Evolutionary conservation across 768 basidiomycete species (phyloP).

Genomic region (Boletus vinaceobasis): DNA sequence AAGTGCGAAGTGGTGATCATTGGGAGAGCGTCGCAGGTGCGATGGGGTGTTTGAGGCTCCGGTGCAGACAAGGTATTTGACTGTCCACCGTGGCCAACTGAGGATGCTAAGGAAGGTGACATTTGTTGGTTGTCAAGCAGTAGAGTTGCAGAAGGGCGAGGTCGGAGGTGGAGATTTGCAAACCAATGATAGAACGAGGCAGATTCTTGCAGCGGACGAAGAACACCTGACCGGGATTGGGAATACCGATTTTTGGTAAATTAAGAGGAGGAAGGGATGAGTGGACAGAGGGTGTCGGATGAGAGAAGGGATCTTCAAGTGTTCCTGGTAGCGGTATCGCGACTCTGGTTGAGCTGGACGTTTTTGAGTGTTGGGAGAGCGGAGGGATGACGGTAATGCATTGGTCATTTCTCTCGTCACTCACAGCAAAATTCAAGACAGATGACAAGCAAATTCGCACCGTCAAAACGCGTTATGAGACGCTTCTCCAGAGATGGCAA

Average conservation of each 20-base stretch:
- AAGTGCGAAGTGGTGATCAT: slow-evolving; percentile 18
- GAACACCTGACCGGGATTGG: slow-evolving; percentile 12
- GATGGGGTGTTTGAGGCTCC: background rate
- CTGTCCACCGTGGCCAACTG: background rate
- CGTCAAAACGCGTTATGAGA: slow-evolving; percentile 22
- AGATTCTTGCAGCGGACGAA: slow-evolving; percentile 18
- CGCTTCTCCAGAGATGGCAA: slow-evolving; percentile 1
- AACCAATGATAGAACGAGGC: slow-evolving; percentile 17
- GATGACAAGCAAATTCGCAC: slow-evolving; percentile 28
- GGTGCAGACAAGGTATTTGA: slow-evolving; percentile 28
- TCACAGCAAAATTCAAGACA: slow-evolving; percentile 21
- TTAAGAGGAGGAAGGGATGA: slow-evolving; percentile 1
- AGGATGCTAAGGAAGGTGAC: slow-evolving; percentile 26
- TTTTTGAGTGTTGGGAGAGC: slow-evolving; percentile 23
- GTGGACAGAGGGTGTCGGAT: slow-evolving; percentile 5
- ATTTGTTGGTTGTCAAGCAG: slow-evolving; percentile 34
- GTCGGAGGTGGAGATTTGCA: slow-evolving; percentile 31
- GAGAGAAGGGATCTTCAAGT: slow-evolving; percentile 18
- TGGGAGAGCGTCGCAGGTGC: slow-evolving; percentile 7
- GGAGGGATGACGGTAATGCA: slow-evolving; percentile 20
- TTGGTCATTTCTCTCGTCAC: slow-evolving; percentile 29
- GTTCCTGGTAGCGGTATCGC: slow-evolving; percentile 11
- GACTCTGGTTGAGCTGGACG: background rate
- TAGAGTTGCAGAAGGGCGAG: slow-evolving; percentile 20
- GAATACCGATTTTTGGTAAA: slow-evolving; percentile 18